These are phyloP conservation scores for Orbilia blumenaviensis DNA, from an alignment of 2,329 filamentous ascomycete species.

Conservation along the genomic window DNA sequence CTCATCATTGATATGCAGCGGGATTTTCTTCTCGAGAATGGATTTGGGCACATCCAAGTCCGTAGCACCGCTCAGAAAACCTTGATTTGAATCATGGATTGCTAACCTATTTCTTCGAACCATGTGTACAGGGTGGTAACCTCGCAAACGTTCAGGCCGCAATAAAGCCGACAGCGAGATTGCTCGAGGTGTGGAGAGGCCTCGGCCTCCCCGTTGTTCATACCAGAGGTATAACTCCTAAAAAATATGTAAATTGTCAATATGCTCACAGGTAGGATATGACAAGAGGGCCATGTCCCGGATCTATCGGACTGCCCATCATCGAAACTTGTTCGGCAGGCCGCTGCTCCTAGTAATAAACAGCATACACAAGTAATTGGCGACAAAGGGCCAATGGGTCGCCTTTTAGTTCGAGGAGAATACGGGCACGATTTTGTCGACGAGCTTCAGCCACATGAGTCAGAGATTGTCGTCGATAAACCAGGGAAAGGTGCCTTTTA, in stretches of 20 bases:
- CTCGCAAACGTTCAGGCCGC: constrained; percentile 52
- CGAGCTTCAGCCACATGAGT: constrained; percentile 65
- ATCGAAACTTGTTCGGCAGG: constrained; percentile 65
- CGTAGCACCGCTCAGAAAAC: constrained; percentile 58
- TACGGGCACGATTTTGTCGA: constrained; percentile 68
- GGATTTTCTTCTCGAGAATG: constrained; percentile 65
- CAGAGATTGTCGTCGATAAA: constrained; percentile 69
- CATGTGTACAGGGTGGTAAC: constrained; percentile 37
- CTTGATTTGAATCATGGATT: constrained; percentile 57
- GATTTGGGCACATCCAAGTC: constrained; percentile 67
- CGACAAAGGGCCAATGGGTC: constrained; percentile 67
- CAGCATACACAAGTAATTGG: constrained; percentile 65
- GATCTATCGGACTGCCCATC: constrained; percentile 67
- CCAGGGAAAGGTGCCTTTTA: constrained; percentile 70
- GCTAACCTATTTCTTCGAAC: not conserved
- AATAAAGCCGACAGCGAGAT: constrained; percentile 58
- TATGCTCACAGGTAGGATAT: not conserved
- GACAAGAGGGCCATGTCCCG: constrained; percentile 63
- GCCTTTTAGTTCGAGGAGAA: constrained; percentile 66
- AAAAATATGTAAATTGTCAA: not conserved
- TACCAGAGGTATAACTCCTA: constrained; percentile 59
- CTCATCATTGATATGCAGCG: constrained; percentile 67
- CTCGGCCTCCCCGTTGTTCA: constrained; percentile 64
- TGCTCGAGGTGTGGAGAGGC: constrained; percentile 62
- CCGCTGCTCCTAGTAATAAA: constrained; percentile 63